Evolutionary conservation across 768 basidiomycete species (phyloP).

Genomic region (Collybiopsis luxurians): DNA sequence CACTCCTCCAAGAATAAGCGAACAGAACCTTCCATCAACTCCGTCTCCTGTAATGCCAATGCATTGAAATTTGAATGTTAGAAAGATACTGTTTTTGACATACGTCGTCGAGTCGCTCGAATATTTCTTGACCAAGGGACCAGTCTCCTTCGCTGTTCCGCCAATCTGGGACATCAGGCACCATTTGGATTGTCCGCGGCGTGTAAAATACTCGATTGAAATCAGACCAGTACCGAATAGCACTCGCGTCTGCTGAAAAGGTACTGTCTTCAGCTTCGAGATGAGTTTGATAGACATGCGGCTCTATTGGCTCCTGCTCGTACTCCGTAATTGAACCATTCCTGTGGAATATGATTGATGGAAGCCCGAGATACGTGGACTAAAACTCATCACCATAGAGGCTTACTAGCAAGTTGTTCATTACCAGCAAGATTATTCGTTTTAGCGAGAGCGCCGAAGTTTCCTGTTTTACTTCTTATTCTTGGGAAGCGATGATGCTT

Average conservation of each 20-base stretch:
- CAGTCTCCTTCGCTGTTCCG: constrained; percentile 55
- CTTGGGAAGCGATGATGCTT: neutral
- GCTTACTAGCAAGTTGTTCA: constrained; percentile 18
- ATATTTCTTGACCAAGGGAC: constrained; percentile 49
- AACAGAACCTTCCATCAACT: constrained; percentile 67
- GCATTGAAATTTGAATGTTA: neutral
- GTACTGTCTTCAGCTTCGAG: constrained; percentile 18
- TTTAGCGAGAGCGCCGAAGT: constrained; percentile 60
- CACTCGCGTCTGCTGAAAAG: constrained; percentile 15
- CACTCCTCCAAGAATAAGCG: constrained; percentile 74
- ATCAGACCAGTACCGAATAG: constrained; percentile 67
- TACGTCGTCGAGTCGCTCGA: constrained; percentile 56
- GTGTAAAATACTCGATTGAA: constrained; percentile 62
- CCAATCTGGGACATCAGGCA: constrained; percentile 59
- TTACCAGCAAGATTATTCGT: constrained; percentile 36
- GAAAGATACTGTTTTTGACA: constrained; percentile 12
- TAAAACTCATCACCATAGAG: neutral
- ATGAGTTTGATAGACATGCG: constrained; percentile 53
- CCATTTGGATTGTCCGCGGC: constrained; percentile 60
- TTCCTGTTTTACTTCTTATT: constrained; percentile 36
- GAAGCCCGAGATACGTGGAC: neutral
- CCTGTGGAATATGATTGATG: constrained; percentile 32
- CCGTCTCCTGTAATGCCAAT: constrained; percentile 44
- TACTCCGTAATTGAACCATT: constrained; percentile 45
- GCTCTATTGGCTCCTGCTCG: constrained; percentile 49